Evolutionary conservation across 1,139 yeast genomes (phyloP).

Genomic region (Kurtzmaniella natalensis): DNA sequence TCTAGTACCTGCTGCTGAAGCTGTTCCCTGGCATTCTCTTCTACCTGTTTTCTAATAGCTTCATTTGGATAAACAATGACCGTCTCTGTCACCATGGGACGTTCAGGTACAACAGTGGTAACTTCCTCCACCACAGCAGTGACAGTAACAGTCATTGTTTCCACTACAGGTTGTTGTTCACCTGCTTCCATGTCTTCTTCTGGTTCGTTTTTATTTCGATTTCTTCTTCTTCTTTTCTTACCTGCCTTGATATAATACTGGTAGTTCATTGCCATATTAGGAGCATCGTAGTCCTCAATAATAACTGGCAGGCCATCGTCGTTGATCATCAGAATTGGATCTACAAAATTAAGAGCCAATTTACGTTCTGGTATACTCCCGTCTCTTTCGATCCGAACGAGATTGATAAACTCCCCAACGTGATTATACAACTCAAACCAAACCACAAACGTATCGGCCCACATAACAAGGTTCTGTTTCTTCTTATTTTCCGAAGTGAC

Average conservation of each 20-base stretch:
- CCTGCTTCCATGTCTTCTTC: conserved; percentile 10
- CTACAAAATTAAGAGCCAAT: conserved; percentile 21
- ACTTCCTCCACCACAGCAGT: no score
- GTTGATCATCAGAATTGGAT: conserved; percentile 29
- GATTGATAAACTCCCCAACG: conserved; percentile 24
- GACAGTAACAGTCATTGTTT: no score
- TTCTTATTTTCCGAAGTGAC: conserved; percentile 9
- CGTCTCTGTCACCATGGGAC: neutral
- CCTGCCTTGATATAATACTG: conserved; percentile 14
- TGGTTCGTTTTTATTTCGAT: conserved; percentile 12
- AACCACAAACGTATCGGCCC: conserved; percentile 31
- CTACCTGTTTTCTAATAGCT: conserved; percentile 1
- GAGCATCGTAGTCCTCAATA: conserved; percentile 17
- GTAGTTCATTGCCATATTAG: conserved; percentile 24
- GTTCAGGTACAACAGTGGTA: no score
- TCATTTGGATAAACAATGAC: neutral
- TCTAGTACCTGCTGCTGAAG: no score
- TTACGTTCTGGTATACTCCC: conserved; percentile 13
- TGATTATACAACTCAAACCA: conserved; percentile 39
- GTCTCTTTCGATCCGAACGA: conserved; percentile 23
- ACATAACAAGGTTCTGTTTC: conserved; percentile 16
- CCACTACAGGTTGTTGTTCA: no score
- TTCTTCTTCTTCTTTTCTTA: conserved; percentile 6
- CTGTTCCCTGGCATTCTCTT: conserved; percentile 4
- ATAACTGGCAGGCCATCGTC: conserved; percentile 26